These are phyloP conservation scores for Drechslera avenae DNA, from an alignment of 2,329 filamentous ascomycete species.

Conservation along the genomic window DNA sequence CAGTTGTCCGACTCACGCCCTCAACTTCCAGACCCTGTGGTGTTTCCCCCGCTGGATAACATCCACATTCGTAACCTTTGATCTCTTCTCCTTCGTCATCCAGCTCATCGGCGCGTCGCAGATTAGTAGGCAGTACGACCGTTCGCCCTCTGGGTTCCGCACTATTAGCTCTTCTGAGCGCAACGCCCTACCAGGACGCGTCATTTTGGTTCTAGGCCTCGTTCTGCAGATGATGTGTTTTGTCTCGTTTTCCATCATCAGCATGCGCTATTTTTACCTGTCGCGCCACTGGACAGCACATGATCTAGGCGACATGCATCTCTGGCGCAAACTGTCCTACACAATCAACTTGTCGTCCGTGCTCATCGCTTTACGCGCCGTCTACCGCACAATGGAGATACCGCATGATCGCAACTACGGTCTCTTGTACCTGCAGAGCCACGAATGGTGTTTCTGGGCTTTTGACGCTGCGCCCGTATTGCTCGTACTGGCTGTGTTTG, in stretches of 20 bases:
- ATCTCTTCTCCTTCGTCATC: slow-evolving; percentile 56
- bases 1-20: slow-evolving; percentile 44
- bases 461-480: slow-evolving; percentile 59
- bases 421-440: slow-evolving; percentile 56
- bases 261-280: slow-evolving; percentile 44
- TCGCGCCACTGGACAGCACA: slow-evolving; percentile 34
- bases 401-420: slow-evolving; percentile 52
- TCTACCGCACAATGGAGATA: slow-evolving; percentile 61
- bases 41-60: slow-evolving; percentile 54
- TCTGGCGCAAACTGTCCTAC: slow-evolving; percentile 43
- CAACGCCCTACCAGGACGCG: slow-evolving; percentile 35
- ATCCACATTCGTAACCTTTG: slow-evolving; percentile 55
- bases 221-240: slow-evolving; percentile 59
- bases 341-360: slow-evolving; percentile 43
- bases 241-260: slow-evolving; percentile 54
- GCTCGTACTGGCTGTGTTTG: slow-evolving; percentile 56
- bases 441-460: slow-evolving; percentile 61
- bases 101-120: slow-evolving; percentile 54
- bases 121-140: slow-evolving; percentile 44
- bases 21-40: slow-evolving; percentile 51
- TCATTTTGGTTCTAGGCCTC: slow-evolving; percentile 54
- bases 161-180: slow-evolving; percentile 46
- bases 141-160: slow-evolving; percentile 45
- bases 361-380: slow-evolving; percentile 54
- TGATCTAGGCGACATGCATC: slow-evolving; percentile 44